Percentiles rank a stretch among this genome's conserved stretches.
These are phyloP conservation scores for Sphagnum fallax DNA, from an alignment of 228 moss, liverwort and hornwort genomes.

Conservation along the genomic window DNA sequence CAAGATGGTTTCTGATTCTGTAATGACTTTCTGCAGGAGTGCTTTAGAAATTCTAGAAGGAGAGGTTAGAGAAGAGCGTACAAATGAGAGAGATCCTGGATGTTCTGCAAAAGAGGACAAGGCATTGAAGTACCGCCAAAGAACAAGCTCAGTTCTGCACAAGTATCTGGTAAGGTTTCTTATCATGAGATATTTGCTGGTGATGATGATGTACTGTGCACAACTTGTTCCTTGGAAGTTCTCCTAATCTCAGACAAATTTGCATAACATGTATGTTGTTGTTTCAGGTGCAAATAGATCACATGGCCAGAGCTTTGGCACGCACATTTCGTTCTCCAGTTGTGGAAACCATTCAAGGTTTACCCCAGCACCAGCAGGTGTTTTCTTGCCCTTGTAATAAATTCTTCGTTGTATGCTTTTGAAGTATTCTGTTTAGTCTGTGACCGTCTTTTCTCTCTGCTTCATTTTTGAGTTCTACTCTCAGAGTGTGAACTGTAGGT, in stretches of 20 bases:
- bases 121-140: conserved; percentile 13
- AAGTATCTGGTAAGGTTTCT: conserved; percentile 21
- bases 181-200: not conserved
- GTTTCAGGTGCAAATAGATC: conserved; percentile 62
- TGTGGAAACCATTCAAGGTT: conserved; percentile 76
- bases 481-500: not conserved
- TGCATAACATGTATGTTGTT: too few relatives aligned
- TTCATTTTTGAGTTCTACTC: not conserved
- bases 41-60: conserved; percentile 70
- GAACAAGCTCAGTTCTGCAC: conserved; percentile 27
- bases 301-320: conserved; percentile 83
- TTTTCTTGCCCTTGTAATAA: not conserved
- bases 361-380: conserved; percentile 96
- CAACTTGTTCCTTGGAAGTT: too few relatives aligned
- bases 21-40: conserved; percentile 33
- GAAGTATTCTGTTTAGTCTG: not conserved
- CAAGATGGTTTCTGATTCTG: too few relatives aligned
- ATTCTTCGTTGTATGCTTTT: not conserved
- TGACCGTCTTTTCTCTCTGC: not conserved
- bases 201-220: too few relatives aligned
- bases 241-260: too few relatives aligned
- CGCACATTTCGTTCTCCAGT: conserved; percentile 80
- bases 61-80: conserved; percentile 40
- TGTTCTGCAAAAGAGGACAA: conserved; percentile 13
- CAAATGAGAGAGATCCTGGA: conserved; percentile 15